A percentile compares a stretch with the other conserved stretches of the same genome.
These are phyloP conservation scores for Zygosaccharomyces siamensis DNA, from an alignment of 805 yeast species.

Conservation along the genomic window DNA sequence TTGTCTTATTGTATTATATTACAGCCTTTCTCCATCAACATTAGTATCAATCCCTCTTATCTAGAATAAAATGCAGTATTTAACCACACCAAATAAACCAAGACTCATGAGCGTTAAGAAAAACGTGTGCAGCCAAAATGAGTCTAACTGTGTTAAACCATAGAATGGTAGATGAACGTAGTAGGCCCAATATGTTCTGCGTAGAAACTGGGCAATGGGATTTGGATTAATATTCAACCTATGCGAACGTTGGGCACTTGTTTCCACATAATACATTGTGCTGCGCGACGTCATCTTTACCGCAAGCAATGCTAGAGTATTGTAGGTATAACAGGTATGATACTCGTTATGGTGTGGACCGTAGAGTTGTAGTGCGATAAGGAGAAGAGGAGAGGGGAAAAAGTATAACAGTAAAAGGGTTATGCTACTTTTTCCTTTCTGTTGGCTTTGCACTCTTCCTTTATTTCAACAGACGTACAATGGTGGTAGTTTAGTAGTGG, in stretches of 20 bases:
- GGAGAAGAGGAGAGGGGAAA: too few species aligned
- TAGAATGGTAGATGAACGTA: conserved; percentile 43
- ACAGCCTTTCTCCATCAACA: neutral
- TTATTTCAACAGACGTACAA: too few species aligned
- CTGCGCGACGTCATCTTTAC: conserved; percentile 2
- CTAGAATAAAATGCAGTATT: conserved; percentile 24
- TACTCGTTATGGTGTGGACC: too few species aligned
- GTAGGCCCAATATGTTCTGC: conserved; percentile 36
- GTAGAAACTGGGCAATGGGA: neutral
- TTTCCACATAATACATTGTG: conserved; percentile 3
- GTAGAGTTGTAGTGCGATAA: too few species aligned
- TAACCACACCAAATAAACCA: conserved; percentile 38
- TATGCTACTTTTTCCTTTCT: too few species aligned
- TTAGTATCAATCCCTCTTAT: neutral
- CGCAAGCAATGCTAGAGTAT: too few species aligned
- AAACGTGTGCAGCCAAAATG: conserved; percentile 38
- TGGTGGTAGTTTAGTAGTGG: too few species aligned
- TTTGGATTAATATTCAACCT: neutral
- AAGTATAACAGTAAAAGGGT: too few species aligned
- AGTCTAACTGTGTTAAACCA: conserved; percentile 41
- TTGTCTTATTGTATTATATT: neutral
- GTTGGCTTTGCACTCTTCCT: too few species aligned
- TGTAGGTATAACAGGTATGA: too few species aligned
- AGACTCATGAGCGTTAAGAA: conserved; percentile 37
- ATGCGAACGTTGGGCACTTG: conserved; percentile 3